These are phyloP conservation scores for Xylariaceae sp. DNA, from an alignment of 2,329 filamentous ascomycete species.

Conservation along the genomic window DNA sequence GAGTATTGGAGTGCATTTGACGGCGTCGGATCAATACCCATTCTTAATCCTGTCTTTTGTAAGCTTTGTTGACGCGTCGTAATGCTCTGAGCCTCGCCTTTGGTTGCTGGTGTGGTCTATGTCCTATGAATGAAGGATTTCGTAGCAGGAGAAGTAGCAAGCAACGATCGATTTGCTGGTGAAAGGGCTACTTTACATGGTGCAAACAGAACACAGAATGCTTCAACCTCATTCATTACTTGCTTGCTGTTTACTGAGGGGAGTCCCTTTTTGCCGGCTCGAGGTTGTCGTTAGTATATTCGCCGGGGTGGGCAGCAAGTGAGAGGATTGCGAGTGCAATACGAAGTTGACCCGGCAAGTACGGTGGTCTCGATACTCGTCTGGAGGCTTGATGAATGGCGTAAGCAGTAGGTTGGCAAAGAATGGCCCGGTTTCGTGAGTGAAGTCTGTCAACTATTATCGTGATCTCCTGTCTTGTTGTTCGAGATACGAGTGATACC, in stretches of 20 bases:
- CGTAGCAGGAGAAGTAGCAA: background rate
- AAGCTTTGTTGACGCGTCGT: background rate
- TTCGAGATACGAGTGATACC: too few species aligned
- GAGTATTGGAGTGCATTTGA: conserved; percentile 26
- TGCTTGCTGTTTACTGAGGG: too few species aligned
- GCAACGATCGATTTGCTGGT: background rate
- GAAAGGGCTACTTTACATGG: background rate
- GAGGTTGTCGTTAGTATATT: too few species aligned
- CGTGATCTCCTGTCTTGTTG: too few species aligned
- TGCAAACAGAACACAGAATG: background rate
- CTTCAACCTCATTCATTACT: background rate
- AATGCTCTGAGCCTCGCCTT: background rate
- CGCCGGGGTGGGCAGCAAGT: too few species aligned
- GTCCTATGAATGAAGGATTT: background rate
- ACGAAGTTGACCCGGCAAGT: background rate
- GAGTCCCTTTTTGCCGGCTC: too few species aligned
- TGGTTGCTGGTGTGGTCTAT: background rate
- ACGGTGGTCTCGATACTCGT: background rate
- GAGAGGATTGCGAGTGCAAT: too few species aligned
- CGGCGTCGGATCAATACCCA: conserved; percentile 29
- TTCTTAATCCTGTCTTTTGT: conserved; percentile 7
- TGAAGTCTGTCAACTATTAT: background rate
- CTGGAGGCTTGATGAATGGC: background rate
- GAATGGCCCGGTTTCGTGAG: background rate
- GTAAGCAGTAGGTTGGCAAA: background rate